Conservation (phyloP, 768 basidiomycete genomes). For the Naganishia onofrii region DNA sequence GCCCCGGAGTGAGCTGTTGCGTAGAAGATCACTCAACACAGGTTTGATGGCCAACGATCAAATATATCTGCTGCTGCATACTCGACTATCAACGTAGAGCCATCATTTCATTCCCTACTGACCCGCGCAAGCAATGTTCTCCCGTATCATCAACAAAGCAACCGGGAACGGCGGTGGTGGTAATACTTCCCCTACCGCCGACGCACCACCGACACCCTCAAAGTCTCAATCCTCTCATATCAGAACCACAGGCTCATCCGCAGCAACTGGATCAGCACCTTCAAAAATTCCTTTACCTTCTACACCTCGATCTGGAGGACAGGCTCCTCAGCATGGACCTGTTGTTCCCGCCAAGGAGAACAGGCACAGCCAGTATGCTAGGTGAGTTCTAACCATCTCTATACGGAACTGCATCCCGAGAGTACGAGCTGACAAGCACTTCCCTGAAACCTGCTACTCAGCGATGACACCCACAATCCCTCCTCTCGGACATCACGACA, state of each 20-base stretch:
- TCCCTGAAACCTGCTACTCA: neutral
- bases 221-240: slow-evolving; percentile 39
- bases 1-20: slow-evolving; percentile 2
- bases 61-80: no score
- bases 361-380: slow-evolving; percentile 18
- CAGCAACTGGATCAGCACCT: slow-evolving; percentile 36
- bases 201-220: slow-evolving; percentile 37
- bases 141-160: slow-evolving; percentile 45
- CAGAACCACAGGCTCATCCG: slow-evolving; percentile 30
- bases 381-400: neutral
- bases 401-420: no score
- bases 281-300: slow-evolving; percentile 49
- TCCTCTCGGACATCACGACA: slow-evolving; percentile 23
- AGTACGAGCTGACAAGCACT: no score
- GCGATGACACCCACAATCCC: slow-evolving; percentile 3
- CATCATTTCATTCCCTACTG: no score
- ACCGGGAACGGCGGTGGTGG: slow-evolving; percentile 30
- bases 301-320: slow-evolving; percentile 30
- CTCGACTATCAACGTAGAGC: no score
- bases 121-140: slow-evolving; percentile 47
- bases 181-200: slow-evolving; percentile 30
- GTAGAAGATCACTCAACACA: slow-evolving; percentile 16
- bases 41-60: neutral
- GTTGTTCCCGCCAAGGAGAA: slow-evolving; percentile 16
- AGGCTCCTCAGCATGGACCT: neutral